Conservation (phyloP, 2,329 filamentous ascomycete species). For the Aspergillus versicolor region DNA sequence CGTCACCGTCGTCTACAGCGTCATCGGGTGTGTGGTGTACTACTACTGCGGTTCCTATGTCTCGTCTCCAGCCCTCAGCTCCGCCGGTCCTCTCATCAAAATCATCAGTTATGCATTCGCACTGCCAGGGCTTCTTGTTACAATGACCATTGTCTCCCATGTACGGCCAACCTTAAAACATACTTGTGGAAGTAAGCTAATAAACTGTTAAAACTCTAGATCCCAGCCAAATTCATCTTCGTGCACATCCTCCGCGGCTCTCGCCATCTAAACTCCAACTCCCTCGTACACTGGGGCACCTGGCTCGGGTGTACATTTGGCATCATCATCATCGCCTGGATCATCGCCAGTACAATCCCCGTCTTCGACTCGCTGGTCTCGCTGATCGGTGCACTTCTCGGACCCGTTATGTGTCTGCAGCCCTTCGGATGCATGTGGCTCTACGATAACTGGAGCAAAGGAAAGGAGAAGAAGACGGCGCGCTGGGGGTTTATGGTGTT, state of each 20-base stretch:
- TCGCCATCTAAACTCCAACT: conserved; percentile 16
- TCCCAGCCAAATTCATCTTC: conserved; percentile 11
- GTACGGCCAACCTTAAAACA: background rate
- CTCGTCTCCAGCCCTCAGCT: conserved; percentile 46
- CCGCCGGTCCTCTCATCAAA: conserved; percentile 42
- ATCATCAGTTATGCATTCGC: conserved; percentile 42
- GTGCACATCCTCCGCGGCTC: conserved; percentile 18
- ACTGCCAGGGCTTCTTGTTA: conserved; percentile 27
- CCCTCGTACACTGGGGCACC: conserved; percentile 16
- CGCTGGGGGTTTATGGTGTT: conserved; percentile 21
- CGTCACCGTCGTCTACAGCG: conserved; percentile 32
- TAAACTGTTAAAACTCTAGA: background rate
- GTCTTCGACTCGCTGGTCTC: conserved; percentile 20
- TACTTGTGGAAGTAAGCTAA: too few relatives aligned
- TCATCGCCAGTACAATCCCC: conserved; percentile 23
- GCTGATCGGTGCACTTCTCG: conserved; percentile 21
- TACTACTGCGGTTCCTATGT: conserved; percentile 46
- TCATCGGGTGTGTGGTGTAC: conserved; percentile 42
- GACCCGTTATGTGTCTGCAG: conserved; percentile 19
- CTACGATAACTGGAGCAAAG: conserved; percentile 35
- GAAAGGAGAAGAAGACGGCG: conserved; percentile 3
- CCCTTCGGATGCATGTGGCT: conserved; percentile 21
- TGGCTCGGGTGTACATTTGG: conserved; percentile 20
- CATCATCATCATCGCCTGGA: conserved; percentile 17
- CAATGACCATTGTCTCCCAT: conserved; percentile 16